Evolutionary conservation across 2,329 filamentous ascomycete genomes (phyloP).

Genomic region (Pseudopyricularia cyperi): DNA sequence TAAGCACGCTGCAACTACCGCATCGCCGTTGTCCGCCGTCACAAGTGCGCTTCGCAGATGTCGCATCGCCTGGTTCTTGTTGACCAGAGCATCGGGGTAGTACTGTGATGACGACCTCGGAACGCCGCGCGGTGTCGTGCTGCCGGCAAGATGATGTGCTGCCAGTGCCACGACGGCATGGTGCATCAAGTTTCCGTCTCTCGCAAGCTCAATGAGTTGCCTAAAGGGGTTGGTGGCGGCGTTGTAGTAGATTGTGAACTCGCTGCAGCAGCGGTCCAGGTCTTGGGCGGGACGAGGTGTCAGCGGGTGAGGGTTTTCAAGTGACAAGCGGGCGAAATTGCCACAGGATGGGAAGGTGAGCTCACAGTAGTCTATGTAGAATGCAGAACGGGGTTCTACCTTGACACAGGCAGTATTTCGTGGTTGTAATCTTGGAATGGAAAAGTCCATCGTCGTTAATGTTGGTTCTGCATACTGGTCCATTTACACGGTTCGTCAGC

Average conservation of each 20-base stretch:
- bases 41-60: conserved; percentile 2
- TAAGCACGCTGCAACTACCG: conserved; percentile 2
- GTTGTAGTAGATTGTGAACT: neutral
- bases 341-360: neutral
- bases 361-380: neutral
- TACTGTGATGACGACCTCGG: neutral
- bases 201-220: neutral
- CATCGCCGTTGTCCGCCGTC: conserved; percentile 2
- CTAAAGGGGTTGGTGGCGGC: neutral
- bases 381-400: neutral
- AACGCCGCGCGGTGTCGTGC: neutral
- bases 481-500: too few relatives aligned
- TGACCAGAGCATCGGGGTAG: conserved; percentile 2
- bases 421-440: neutral
- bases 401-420: neutral
- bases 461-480: neutral
- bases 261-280: neutral
- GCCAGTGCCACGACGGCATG: neutral
- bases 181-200: neutral
- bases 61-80: conserved; percentile 4
- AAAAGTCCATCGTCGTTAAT: neutral
- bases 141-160: conserved; percentile 1
- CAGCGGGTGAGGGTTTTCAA: neutral
- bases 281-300: neutral
- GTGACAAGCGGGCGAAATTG: neutral